A percentile compares a stretch with the other conserved stretches of the same genome.
Conservation (phyloP, 2,329 filamentous ascomycete genomes). For the Pyrenochaeta sp. region DNA sequence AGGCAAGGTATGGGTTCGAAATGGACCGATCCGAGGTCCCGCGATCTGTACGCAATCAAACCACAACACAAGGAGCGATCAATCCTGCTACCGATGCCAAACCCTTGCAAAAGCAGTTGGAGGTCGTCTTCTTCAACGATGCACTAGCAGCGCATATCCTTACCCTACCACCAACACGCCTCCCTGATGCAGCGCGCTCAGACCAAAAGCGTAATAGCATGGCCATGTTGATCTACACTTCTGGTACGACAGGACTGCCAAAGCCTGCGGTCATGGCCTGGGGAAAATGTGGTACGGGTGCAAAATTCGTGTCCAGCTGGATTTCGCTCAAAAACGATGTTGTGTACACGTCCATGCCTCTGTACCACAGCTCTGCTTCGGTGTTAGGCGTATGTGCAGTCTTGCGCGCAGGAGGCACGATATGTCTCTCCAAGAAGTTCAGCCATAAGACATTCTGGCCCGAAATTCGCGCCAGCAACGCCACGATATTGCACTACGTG, state of each 20-base stretch:
- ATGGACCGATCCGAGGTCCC: constrained; percentile 30
- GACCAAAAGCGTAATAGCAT: constrained; percentile 36
- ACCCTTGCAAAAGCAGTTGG: constrained; percentile 27
- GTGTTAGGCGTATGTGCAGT: constrained; percentile 38
- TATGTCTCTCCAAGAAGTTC: constrained; percentile 42
- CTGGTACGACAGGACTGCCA: constrained; percentile 48
- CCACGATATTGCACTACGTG: constrained; percentile 51
- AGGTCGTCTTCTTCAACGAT: constrained; percentile 44
- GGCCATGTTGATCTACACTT: constrained; percentile 51
- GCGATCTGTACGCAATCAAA: constrained; percentile 27
- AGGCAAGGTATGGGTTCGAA: constrained; percentile 34
- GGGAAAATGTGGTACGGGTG: constrained; percentile 31
- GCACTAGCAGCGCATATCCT: constrained; percentile 37
- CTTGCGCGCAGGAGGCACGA: constrained; percentile 38
- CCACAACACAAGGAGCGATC: constrained; percentile 14
- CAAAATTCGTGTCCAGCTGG: constrained; percentile 31
- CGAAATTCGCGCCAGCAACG: constrained; percentile 44
- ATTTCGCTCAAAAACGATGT: constrained; percentile 39
- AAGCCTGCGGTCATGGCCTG: constrained; percentile 46
- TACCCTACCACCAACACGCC: constrained; percentile 37
- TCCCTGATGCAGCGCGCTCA: constrained; percentile 37
- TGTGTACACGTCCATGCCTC: constrained; percentile 50
- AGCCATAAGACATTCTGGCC: constrained; percentile 51
- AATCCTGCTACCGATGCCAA: constrained; percentile 14
- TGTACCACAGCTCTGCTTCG: constrained; percentile 48